A percentile compares a stretch with the other conserved stretches of the same genome.
Conservation (phyloP, 2,329 filamentous ascomycete genomes). For the Tolypocladium paradoxum region DNA sequence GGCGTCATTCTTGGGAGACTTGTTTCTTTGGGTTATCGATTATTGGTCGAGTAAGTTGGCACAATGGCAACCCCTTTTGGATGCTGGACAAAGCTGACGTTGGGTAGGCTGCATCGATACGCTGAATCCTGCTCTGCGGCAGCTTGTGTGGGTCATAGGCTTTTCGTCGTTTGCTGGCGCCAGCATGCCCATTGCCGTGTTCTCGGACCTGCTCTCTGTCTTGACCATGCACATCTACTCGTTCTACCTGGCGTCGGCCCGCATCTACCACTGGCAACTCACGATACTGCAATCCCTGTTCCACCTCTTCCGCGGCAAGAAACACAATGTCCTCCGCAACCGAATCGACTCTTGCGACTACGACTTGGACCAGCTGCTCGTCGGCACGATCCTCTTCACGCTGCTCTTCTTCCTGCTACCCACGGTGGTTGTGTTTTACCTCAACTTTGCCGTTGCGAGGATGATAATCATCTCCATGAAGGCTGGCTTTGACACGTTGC, state of each 20-base stretch:
- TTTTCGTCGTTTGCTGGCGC: slow-evolving; percentile 92
- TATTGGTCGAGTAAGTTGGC: slow-evolving; percentile 72
- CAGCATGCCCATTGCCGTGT: slow-evolving; percentile 91
- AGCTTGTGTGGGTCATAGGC: slow-evolving; percentile 84
- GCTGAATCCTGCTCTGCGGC: slow-evolving; percentile 69
- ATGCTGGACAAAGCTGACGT: slow-evolving; percentile 10
- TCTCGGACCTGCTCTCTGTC: slow-evolving; percentile 85
- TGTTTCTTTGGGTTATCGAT: slow-evolving; percentile 97
- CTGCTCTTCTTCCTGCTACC: slow-evolving; percentile 89
- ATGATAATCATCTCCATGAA: slow-evolving; percentile 95
- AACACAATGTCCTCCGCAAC: slow-evolving; percentile 91
- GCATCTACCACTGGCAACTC: slow-evolving; percentile 98
- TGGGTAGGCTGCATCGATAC: slow-evolving; percentile 60
- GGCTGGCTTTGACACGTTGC: slow-evolving; percentile 77
- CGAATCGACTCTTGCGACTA: slow-evolving; percentile 99
- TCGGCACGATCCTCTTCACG: slow-evolving; percentile 94
- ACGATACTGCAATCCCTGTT: slow-evolving; percentile 96
- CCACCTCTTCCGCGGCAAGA: slow-evolving; percentile 95
- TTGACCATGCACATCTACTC: slow-evolving; percentile 95
- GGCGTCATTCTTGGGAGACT: slow-evolving; percentile 83
- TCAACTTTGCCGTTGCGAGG: slow-evolving; percentile 87
- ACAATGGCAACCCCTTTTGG: neutral
- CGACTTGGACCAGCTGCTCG: slow-evolving; percentile 88
- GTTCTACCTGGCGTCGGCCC: slow-evolving; percentile 92
- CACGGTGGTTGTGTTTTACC: slow-evolving; percentile 91